Base-by-base conservation (phyloP, 306 rosid species). In the Castanospermum australe region DNA sequence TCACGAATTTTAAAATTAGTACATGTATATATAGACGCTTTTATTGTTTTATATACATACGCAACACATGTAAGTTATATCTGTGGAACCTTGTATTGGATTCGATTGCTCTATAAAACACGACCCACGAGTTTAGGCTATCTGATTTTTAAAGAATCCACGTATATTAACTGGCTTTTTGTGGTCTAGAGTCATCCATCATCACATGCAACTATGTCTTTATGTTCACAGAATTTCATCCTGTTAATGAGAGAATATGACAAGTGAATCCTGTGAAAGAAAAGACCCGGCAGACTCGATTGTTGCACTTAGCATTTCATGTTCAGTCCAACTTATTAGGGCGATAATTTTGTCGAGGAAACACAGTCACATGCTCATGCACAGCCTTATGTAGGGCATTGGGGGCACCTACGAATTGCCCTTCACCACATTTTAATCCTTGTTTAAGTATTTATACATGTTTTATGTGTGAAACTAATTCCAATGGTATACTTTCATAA, bases 371-470 rank as follows among this genome's bases (percentile, higher is more conserved):
- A 59, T 69, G 82, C 71, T 20, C 21, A 28, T 17, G 32, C 61
- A 42, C 36, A 0, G n/a, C 3, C 42, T 25, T 14, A 21, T 20
- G 12, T 10, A 39, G 33, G 71, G 21, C 11, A 39, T 65, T 17
- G 63, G 59, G 25, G 63, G 59, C 62, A 41, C 82, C 82, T 76
- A 78, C 69, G 76, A 67, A 18, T 67, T 67, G 18, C 61, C 20
- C 76, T 67, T 41, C 7, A 56, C 67, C 82, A 55, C 50, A 67
- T 15, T n/a, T n/a, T n/a, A n/a, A n/a, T n/a, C n/a, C n/a, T n/a
- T n/a, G n/a, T n/a, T n/a, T n/a, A n/a, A n/a, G n/a, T n/a, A n/a
- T n/a, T n/a, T n/a, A n/a, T n/a, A n/a, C n/a, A n/a, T n/a, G n/a
- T n/a, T n/a, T n/a, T n/a, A n/a, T n/a, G n/a, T n/a, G n/a, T n/a